These are phyloP conservation scores for Hirsutella thompsonii DNA, from an alignment of 2,329 filamentous ascomycete species.

Conservation along the genomic window DNA sequence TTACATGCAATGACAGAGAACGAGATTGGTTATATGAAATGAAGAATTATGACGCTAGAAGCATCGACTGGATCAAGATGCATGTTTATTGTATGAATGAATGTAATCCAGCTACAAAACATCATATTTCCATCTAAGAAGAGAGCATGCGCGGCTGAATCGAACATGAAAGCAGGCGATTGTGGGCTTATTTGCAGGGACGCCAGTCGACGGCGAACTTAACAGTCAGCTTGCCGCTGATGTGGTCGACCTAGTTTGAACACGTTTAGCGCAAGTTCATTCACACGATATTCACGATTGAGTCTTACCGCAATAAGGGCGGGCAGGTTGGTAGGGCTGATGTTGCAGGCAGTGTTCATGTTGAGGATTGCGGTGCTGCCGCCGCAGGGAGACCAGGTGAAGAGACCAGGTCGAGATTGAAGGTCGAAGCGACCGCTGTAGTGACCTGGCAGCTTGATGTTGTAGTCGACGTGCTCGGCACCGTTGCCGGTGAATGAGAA, in stretches of 20 bases:
- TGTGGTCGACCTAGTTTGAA: constrained; percentile 9
- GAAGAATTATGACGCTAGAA: too few relatives aligned
- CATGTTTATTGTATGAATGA: too few relatives aligned
- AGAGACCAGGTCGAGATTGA: constrained; percentile 7
- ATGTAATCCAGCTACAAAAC: too few relatives aligned
- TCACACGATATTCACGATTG: too few relatives aligned
- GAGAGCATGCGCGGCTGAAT: too few relatives aligned
- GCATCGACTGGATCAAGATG: too few relatives aligned
- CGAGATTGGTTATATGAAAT: too few relatives aligned
- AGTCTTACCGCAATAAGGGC: constrained; percentile 13
- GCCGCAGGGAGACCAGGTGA: constrained; percentile 12
- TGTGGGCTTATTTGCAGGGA: constrained; percentile 3
- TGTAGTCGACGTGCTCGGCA: constrained; percentile 9
- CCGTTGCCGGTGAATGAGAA: constrained; percentile 14
- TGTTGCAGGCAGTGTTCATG: constrained; percentile 14
- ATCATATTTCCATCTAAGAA: too few relatives aligned
- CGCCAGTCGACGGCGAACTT: constrained; percentile 12
- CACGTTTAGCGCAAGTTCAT: too few relatives aligned
- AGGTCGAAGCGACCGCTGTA: constrained; percentile 12
- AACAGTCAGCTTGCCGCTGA: constrained; percentile 13
- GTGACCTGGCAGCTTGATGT: constrained; percentile 7
- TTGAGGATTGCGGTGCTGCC: constrained; percentile 15
- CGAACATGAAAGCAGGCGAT: too few relatives aligned
- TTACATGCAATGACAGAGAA: too few relatives aligned
- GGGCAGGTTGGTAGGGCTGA: constrained; percentile 9